phyloP scores from a whole-genome alignment of 495 filamentous ascomycete species.

The Aspergillus leporis region DNA sequence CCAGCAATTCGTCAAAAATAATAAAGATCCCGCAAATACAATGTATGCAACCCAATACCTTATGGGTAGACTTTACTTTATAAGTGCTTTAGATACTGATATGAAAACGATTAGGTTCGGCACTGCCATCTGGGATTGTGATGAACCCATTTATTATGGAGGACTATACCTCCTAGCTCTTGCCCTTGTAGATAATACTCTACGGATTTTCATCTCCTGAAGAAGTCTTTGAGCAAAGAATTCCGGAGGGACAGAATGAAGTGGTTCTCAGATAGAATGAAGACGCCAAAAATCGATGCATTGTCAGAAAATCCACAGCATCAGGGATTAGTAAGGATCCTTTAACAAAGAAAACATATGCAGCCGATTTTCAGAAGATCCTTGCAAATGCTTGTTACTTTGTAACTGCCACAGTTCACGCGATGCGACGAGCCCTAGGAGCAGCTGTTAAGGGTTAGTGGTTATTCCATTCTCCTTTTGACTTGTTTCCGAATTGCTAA shows the following conservation, averaged over 20 bases:
- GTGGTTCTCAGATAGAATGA: constrained; percentile 10
- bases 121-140: constrained; percentile 11
- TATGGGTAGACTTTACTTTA: not conserved
- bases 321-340: constrained; percentile 6
- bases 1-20: constrained; percentile 12
- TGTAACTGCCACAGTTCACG: constrained; percentile 9
- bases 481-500: constrained; percentile 7
- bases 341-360: constrained; percentile 8
- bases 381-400: constrained; percentile 9
- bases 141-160: constrained; percentile 7
- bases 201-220: not conserved
- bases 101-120: constrained; percentile 6
- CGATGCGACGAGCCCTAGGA: constrained; percentile 8
- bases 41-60: constrained; percentile 1
- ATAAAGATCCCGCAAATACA: constrained; percentile 8
- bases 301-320: constrained; percentile 6
- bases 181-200: constrained; percentile 11
- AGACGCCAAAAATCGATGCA: constrained; percentile 4
- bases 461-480: not conserved
- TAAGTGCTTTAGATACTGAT: not conserved
- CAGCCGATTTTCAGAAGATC: not conserved
- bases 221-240: constrained; percentile 16
- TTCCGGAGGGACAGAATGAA: constrained; percentile 7
- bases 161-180: constrained; percentile 9
- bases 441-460: constrained; percentile 3